Evolutionary conservation across 2,329 filamentous ascomycete genomes (phyloP).

Genomic region (Fulvia fulva): DNA sequence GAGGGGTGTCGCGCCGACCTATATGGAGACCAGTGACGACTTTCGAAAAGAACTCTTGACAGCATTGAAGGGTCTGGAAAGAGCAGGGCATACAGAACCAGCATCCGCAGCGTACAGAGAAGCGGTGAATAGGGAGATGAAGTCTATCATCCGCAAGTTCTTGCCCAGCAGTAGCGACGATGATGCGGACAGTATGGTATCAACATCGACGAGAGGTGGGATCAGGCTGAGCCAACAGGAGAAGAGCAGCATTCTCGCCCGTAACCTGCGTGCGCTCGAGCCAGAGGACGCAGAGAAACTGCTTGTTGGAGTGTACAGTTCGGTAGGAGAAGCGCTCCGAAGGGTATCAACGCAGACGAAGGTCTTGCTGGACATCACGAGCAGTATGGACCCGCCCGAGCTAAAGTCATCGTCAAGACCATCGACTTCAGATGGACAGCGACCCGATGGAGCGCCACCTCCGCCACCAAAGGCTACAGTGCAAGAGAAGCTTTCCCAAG

Average conservation of each 20-base stretch:
- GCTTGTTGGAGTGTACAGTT: constrained; percentile 76
- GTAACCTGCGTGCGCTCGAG: constrained; percentile 81
- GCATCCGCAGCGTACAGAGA: constrained; percentile 85
- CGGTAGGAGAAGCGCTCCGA: constrained; percentile 80
- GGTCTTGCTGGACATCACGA: constrained; percentile 89
- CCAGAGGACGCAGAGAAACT: constrained; percentile 80
- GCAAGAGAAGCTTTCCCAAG: constrained; percentile 72
- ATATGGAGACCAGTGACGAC: constrained; percentile 67
- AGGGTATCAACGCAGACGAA: constrained; percentile 88
- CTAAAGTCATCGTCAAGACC: constrained; percentile 41
- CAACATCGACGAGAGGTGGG: constrained; percentile 73
- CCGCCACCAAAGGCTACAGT: constrained; percentile 23
- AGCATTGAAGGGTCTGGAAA: constrained; percentile 73
- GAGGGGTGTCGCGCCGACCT: constrained; percentile 61
- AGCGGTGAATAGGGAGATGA: constrained; percentile 77
- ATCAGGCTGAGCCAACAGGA: constrained; percentile 74
- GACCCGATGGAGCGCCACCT: constrained; percentile 24
- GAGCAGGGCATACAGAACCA: constrained; percentile 72
- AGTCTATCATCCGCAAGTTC: constrained; percentile 75
- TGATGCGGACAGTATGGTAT: constrained; percentile 81
- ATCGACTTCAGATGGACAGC: constrained; percentile 42
- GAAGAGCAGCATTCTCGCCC: constrained; percentile 80
- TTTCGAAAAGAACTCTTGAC: constrained; percentile 67
- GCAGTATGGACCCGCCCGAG: constrained; percentile 55
- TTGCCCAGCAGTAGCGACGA: constrained; percentile 92